Evolutionary conservation across 2,329 filamentous ascomycete species (phyloP).

Genomic region (Monosporascus sp.): DNA sequence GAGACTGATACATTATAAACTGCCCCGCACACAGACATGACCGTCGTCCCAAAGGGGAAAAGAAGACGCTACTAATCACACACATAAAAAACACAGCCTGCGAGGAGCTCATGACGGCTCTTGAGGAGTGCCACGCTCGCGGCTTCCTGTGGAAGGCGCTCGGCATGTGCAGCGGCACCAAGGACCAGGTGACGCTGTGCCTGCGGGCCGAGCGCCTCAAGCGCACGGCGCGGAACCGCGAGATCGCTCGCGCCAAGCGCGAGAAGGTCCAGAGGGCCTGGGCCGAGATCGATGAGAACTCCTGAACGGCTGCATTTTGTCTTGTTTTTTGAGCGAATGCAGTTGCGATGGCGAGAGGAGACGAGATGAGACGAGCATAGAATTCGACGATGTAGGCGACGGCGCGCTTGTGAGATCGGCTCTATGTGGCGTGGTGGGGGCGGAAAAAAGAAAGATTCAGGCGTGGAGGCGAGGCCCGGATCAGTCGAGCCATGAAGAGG

Average conservation of each 20-base stretch:
- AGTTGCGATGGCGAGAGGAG: too few species aligned
- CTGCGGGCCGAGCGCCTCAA: slow-evolving; percentile 75
- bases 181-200: slow-evolving; percentile 78
- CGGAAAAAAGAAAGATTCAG: too few species aligned
- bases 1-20: neutral
- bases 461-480: too few species aligned
- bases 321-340: too few species aligned
- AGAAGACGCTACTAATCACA: neutral
- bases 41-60: neutral
- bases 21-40: neutral
- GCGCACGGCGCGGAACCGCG: slow-evolving; percentile 70
- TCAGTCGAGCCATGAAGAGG: too few species aligned
- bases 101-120: slow-evolving; percentile 86
- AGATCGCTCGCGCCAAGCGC: slow-evolving; percentile 63
- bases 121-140: slow-evolving; percentile 90
- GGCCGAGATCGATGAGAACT: slow-evolving; percentile 71
- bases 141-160: slow-evolving; percentile 90
- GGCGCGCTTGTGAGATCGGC: too few species aligned
- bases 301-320: slow-evolving; percentile 31
- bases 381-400: too few species aligned
- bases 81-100: slow-evolving; percentile 57
- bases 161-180: slow-evolving; percentile 85
- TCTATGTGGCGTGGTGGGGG: too few species aligned
- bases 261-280: slow-evolving; percentile 71
- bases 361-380: too few species aligned